Base-by-base conservation (phyloP, 2,329 filamentous ascomycete genomes). In the Neofusicoccum parvum region DNA sequence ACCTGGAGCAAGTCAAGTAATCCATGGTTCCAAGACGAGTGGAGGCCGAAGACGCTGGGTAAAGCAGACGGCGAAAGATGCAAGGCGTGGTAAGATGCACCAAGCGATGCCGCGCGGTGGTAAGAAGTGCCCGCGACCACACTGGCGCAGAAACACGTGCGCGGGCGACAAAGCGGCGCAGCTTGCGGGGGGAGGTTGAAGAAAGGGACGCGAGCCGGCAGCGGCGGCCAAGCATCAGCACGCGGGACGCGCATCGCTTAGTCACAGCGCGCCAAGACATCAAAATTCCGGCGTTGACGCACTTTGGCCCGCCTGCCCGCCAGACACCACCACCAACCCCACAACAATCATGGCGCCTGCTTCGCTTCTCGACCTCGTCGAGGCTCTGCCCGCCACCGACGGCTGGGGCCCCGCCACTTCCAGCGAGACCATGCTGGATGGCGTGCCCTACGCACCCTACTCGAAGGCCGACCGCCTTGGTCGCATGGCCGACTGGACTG, bases 401-500 rank as follows among this genome's bases (percentile, higher is more conserved):
- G 76, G 77, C 69, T 99, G 95, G 95, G 95, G 95, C 67, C 94
- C 94, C 63, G 80, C 91, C 68, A 87, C 90, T 71, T 90, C 93
- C 67, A 88, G 83, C 73, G 92, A 97, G 79, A 96, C 92, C 69
- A 97, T 92, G 68, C 87, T 98, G 74, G 90, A 96, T 78, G 95
- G 95, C 77, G 92, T 98, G 58, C 95, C 95, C 45, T 99, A 97
- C 80, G 95, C 95, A 73, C 95, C 95, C 68, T 99, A 95, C 85
- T 97, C 94, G 71, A 99, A 99, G 82, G 93, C 92, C 78, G 95
- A 99, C 85, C 98, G 97, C 86, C 86, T 99, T 67, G 95, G 95
- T 76, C 94, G 95, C 79, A 98, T 99, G 94, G 95, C 95, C 68
- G 95, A 99, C 85, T 99, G 95, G 95, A 96, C 94, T 54, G 95